Percentiles rank a stretch among this genome's conserved stretches.
Evolutionary conservation across 345 rosid species (phyloP).

Genomic region (Lagerstroemia speciosa): DNA sequence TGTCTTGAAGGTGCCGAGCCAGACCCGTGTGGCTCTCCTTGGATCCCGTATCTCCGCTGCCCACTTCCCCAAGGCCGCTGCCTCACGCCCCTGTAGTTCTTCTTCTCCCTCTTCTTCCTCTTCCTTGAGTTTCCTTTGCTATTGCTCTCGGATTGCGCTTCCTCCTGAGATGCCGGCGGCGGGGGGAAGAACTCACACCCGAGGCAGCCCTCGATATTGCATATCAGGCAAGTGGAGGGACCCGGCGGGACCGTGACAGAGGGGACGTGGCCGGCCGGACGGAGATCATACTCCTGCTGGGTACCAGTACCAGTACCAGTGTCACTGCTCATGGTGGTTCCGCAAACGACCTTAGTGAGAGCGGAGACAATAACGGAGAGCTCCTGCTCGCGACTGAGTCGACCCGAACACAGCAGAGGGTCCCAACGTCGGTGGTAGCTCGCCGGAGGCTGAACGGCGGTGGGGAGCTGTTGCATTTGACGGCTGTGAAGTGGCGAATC

Average conservation of each 20-base stretch:
- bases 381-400: constrained; percentile 52
- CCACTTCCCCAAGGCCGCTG: constrained; percentile 98
- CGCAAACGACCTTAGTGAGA: constrained; percentile 25
- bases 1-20: constrained; percentile 89
- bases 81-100: constrained; percentile 88
- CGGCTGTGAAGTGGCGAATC: neutral
- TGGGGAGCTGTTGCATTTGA: constrained; percentile 16
- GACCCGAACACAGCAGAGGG: constrained; percentile 10
- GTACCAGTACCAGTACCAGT: neutral
- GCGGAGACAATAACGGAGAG: constrained; percentile 55
- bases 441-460: neutral
- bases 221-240: constrained; percentile 49
- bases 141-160: neutral
- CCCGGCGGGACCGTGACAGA: constrained; percentile 19
- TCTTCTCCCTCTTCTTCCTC: constrained; percentile 40
- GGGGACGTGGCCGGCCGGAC: constrained; percentile 5
- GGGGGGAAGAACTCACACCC: constrained; percentile 78
- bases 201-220: constrained; percentile 57
- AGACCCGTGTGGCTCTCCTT: constrained; percentile 58
- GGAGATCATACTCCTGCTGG: constrained; percentile 3
- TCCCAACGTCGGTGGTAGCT: no score
- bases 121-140: no score
- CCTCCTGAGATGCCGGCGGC: constrained; percentile 18
- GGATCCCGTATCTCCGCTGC: constrained; percentile 98
- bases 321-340: constrained; percentile 6